phyloP scores from a whole-genome alignment of 2,329 filamentous ascomycete species.

The Paraphaeosphaeria sporulosa region DNA sequence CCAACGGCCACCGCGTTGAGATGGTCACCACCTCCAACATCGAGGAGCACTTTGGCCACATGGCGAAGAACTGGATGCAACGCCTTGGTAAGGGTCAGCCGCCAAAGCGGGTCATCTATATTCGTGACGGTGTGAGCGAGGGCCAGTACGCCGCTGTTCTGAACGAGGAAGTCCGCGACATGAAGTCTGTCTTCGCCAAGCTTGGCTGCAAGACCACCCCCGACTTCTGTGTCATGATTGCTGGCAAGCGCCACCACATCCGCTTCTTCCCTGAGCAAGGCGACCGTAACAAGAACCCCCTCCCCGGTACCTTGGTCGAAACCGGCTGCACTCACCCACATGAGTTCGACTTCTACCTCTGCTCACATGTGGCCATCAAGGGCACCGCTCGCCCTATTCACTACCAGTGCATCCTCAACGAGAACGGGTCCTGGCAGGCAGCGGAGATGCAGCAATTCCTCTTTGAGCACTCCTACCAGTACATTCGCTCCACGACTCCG shows the following conservation, averaged over 20 bases:
- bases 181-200: constrained; percentile 67
- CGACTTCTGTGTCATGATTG: constrained; percentile 85
- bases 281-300: constrained; percentile 81
- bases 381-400: constrained; percentile 92
- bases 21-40: constrained; percentile 76
- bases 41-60: constrained; percentile 67
- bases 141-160: constrained; percentile 84
- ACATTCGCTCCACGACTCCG: constrained; percentile 88
- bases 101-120: constrained; percentile 84
- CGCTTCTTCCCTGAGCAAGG: constrained; percentile 81
- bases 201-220: constrained; percentile 53
- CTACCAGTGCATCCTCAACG: constrained; percentile 88
- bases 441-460: constrained; percentile 85
- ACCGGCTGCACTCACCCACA: constrained; percentile 88
- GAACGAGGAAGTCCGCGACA: constrained; percentile 75
- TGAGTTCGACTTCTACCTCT: constrained; percentile 86
- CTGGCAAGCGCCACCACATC: constrained; percentile 92
- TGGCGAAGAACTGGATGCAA: constrained; percentile 71
- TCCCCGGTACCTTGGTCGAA: constrained; percentile 89
- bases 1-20: constrained; percentile 83
- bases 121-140: constrained; percentile 91
- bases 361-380: constrained; percentile 81
- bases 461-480: constrained; percentile 95
- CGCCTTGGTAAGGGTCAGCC: constrained; percentile 60
- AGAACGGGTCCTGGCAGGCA: constrained; percentile 68